Percentiles rank a stretch among this genome's conserved stretches.
Conservation (phyloP, 495 filamentous ascomycete genomes). For the Hypoxylon fuscum region DNA sequence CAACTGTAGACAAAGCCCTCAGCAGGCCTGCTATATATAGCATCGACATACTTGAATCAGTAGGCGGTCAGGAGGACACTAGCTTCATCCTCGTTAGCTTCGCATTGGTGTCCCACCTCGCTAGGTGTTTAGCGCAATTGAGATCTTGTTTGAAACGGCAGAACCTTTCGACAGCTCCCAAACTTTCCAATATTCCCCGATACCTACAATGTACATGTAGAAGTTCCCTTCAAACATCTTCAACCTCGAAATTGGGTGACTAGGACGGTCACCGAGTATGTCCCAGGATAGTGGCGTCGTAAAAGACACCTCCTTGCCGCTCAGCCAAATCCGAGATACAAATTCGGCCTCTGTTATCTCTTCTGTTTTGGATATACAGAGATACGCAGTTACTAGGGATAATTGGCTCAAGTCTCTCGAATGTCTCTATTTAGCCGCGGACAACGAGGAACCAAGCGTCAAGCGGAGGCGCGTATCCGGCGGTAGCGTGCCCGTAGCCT, state of each 20-base stretch:
- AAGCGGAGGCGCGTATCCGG: constrained; percentile 40
- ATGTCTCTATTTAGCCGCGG: constrained; percentile 37
- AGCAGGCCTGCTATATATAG: background rate
- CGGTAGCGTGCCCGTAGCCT: constrained; percentile 28
- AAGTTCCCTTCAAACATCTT: constrained; percentile 3
- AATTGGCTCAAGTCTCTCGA: constrained; percentile 44
- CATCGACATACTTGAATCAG: background rate
- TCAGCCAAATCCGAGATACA: constrained; percentile 40
- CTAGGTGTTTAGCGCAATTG: background rate
- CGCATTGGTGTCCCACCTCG: background rate
- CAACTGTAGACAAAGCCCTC: too few species aligned
- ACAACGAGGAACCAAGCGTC: constrained; percentile 35
- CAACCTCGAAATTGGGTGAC: constrained; percentile 9
- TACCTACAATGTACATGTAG: background rate
- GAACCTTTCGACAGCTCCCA: background rate
- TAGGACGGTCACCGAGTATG: constrained; percentile 34
- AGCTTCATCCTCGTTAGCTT: background rate
- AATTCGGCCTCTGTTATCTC: constrained; percentile 31
- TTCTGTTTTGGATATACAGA: constrained; percentile 40
- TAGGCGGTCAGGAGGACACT: background rate
- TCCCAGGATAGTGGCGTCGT: constrained; percentile 40
- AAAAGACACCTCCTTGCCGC: constrained; percentile 42
- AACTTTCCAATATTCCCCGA: background rate
- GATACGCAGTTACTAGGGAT: constrained; percentile 30
- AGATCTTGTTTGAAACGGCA: constrained; percentile 4